A percentile compares a stretch with the other conserved stretches of the same genome.
Conservation (phyloP, 768 basidiomycete genomes). For the Rhizopogon salebrosus region DNA sequence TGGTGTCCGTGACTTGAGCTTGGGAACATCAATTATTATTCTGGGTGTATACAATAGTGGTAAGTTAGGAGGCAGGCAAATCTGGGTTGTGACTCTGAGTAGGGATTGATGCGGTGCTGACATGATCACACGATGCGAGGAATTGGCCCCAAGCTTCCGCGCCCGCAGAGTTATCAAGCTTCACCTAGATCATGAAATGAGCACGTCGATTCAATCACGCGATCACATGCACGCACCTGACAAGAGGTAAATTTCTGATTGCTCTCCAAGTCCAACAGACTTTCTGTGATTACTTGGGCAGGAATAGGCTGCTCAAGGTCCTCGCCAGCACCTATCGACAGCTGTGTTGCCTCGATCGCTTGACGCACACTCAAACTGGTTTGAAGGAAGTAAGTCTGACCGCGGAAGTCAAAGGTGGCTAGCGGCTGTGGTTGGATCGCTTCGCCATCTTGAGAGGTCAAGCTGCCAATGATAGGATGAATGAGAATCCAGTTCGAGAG, state of each 20-base stretch:
- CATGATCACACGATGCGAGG: slow-evolving; percentile 36
- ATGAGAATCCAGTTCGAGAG: slow-evolving; percentile 3
- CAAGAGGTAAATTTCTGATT: slow-evolving; percentile 46
- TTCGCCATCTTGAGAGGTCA: slow-evolving; percentile 21
- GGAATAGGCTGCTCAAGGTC: slow-evolving; percentile 1
- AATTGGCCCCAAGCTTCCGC: slow-evolving; percentile 42
- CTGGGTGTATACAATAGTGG: background rate
- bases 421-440: slow-evolving; percentile 44
- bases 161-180: slow-evolving; percentile 32
- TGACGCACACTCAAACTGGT: slow-evolving; percentile 45
- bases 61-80: background rate
- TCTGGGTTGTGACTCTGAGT: slow-evolving; percentile 16
- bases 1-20: too few species aligned
- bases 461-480: slow-evolving; percentile 21
- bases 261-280: slow-evolving; percentile 48
- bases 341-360: slow-evolving; percentile 24
- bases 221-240: slow-evolving; percentile 37
- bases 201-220: background rate
- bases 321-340: slow-evolving; percentile 3
- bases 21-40: background rate
- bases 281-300: slow-evolving; percentile 37
- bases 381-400: slow-evolving; percentile 40
- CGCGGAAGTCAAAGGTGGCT: slow-evolving; percentile 31
- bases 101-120: slow-evolving; percentile 28
- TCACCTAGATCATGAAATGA: slow-evolving; percentile 33